Base-by-base conservation (phyloP, 2,329 filamentous ascomycete genomes). In the Ambrosiella beaveri region DNA sequence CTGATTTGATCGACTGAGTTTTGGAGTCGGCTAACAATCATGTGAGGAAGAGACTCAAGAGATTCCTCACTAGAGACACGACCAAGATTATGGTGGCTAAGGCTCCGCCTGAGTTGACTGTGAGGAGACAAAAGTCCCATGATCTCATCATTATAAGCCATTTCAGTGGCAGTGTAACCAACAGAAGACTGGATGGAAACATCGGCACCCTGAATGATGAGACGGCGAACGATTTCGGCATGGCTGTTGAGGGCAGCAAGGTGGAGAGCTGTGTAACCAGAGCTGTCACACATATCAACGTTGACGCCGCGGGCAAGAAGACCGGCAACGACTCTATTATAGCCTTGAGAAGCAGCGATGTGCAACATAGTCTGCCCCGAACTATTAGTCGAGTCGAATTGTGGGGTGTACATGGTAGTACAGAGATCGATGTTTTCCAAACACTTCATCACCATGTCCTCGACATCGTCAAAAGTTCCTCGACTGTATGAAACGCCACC, bases 351-450 rank as follows among this genome's bases (percentile, higher is more conserved):
- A 63, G 82, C 86, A 1, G 86, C 86, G 62, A 90, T 74, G 65
- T 93, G 87, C 61, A 94, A 76, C 76, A 94, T 84, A 1, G 85
- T 88, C 65, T 91, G 86, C 0, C 87, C 87, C 11, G 81, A 86
- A 1, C 78, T 70, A 62, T 72, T 70, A 63, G 76, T 77, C 55
- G 84, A 71, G 65, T 93, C 86, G 62, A 86, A 79, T 35, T 77
- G 78, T 12, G 85, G 79, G 63, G 77, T 75, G 62, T 84, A 76
- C 3, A 82, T 77, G 65, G 79, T 88, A 64, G 89, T 84, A 66
- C 88, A 84, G 35, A 88, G 73, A 66, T 91, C 86, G 64, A 90
- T 84, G 50, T 88, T 74, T 63, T 91, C 85, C n/a, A 93, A 73
- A 59, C 85, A 81, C 63, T 79, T 83, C 63, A 93, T 72, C 62